These are phyloP conservation scores for Trifolium fragiferum DNA, from an alignment of 306 rosid species.

Conservation along the genomic window DNA sequence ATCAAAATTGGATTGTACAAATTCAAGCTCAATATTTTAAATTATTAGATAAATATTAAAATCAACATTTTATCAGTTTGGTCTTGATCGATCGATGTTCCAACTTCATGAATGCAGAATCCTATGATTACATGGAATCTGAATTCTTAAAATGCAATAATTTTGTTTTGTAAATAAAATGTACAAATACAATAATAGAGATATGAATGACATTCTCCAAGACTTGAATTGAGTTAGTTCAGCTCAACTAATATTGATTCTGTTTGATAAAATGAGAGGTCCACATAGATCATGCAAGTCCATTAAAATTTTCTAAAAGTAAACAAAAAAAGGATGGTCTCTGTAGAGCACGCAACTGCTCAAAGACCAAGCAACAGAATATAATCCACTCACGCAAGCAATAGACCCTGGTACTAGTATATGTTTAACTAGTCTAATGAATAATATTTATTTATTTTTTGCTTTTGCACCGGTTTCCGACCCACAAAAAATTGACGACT, in stretches of 20 bases:
- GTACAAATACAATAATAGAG: neutral
- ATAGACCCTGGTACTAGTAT: too few relatives aligned
- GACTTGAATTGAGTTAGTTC: neutral
- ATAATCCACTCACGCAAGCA: neutral
- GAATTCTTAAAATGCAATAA: neutral
- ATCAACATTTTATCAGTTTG: too few relatives aligned
- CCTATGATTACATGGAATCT: too few relatives aligned
- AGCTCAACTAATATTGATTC: conserved; percentile 7
- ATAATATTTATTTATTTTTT: too few relatives aligned
- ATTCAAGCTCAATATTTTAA: too few relatives aligned
- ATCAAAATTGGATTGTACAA: too few relatives aligned
- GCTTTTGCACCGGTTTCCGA: too few relatives aligned
- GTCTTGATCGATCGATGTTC: too few relatives aligned
- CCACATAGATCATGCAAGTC: neutral
- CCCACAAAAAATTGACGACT: too few relatives aligned
- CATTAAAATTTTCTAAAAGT: conserved; percentile 8
- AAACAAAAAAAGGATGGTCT: conserved; percentile 14
- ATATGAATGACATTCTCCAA: neutral
- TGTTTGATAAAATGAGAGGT: neutral
- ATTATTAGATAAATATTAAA: too few relatives aligned
- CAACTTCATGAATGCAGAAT: too few relatives aligned
- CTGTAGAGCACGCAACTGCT: neutral
- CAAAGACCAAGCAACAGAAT: conserved; percentile 21
- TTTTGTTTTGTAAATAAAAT: neutral
- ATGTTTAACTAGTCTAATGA: too few relatives aligned